These are phyloP conservation scores for Fraxinus greggii DNA, from an alignment of 305 asterid species.

Conservation along the genomic window DNA sequence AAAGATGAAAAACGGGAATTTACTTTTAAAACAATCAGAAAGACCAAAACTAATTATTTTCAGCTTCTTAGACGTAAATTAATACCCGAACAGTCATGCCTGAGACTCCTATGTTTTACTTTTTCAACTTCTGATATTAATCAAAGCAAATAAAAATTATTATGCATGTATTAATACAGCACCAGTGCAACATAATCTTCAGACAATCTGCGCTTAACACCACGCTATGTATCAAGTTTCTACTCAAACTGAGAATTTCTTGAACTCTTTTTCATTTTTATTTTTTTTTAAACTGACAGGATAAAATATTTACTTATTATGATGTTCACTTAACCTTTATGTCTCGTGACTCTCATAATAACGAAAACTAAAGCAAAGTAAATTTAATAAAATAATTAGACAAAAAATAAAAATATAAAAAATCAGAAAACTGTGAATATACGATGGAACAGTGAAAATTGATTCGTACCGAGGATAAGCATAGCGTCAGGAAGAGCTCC, in stretches of 20 bases:
- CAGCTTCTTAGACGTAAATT: background rate
- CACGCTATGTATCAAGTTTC: background rate
- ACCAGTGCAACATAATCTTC: background rate
- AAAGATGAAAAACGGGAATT: background rate
- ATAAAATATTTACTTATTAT: background rate
- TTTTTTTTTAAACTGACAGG: background rate
- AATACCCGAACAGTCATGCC: background rate
- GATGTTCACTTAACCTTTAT: background rate
- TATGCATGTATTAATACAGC: background rate
- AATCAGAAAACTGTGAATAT: background rate
- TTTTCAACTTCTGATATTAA: background rate
- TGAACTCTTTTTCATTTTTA: no score
- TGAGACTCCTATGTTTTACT: background rate
- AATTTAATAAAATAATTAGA: background rate
- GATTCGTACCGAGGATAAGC: conserved; percentile 80
- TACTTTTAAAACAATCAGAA: no score
- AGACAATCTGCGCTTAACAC: background rate
- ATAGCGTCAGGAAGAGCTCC: conserved; percentile 97
- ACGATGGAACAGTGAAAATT: background rate
- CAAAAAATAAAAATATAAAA: background rate
- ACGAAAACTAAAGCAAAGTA: background rate
- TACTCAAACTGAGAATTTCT: background rate
- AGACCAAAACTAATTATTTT: background rate
- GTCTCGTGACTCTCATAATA: background rate
- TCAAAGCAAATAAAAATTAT: background rate